These are phyloP conservation scores for Leishmania amazonensis DNA, from an alignment of 208 protist species.

Conservation along the genomic window DNA sequence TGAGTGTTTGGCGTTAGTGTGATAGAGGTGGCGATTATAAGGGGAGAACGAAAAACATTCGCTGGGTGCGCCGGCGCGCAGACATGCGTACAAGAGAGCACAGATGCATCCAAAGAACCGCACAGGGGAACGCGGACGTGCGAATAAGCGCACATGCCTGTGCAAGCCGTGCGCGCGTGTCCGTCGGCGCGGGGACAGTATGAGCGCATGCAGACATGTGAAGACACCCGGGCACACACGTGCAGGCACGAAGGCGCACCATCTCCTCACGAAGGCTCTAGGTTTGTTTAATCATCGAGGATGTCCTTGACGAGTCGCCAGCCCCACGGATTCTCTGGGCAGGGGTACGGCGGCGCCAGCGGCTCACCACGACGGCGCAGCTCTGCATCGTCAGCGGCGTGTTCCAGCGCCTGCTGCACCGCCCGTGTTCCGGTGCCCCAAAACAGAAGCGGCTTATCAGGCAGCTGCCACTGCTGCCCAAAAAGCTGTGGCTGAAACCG, in stretches of 20 bases:
- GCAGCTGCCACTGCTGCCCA: slow-evolving; percentile 71
- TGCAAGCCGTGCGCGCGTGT: neutral
- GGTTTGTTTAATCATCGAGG: slow-evolving; percentile 47
- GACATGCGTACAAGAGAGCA: neutral
- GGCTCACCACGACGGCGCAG: slow-evolving; percentile 48
- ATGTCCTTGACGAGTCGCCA: slow-evolving; percentile 81
- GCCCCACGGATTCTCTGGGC: slow-evolving; percentile 85
- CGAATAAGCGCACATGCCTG: neutral
- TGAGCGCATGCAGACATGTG: neutral
- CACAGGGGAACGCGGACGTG: neutral
- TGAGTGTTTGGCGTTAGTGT: neutral
- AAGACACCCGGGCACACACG: neutral
- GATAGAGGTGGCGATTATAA: neutral
- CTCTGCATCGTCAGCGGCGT: slow-evolving; percentile 82
- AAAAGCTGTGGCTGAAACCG: slow-evolving; percentile 63
- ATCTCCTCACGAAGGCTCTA: too few relatives aligned
- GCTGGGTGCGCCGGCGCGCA: neutral
- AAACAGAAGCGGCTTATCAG: slow-evolving; percentile 84
- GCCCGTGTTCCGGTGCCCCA: slow-evolving; percentile 79
- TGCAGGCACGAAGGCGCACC: neutral
- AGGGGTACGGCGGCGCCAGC: slow-evolving; percentile 80
- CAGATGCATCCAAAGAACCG: neutral
- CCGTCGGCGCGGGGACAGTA: neutral
- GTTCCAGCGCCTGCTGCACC: slow-evolving; percentile 85
- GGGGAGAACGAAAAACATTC: neutral